A percentile compares a stretch with the other conserved stretches of the same genome.
Conservation (phyloP, 306 rosid species). For the Medicago lupulina region DNA sequence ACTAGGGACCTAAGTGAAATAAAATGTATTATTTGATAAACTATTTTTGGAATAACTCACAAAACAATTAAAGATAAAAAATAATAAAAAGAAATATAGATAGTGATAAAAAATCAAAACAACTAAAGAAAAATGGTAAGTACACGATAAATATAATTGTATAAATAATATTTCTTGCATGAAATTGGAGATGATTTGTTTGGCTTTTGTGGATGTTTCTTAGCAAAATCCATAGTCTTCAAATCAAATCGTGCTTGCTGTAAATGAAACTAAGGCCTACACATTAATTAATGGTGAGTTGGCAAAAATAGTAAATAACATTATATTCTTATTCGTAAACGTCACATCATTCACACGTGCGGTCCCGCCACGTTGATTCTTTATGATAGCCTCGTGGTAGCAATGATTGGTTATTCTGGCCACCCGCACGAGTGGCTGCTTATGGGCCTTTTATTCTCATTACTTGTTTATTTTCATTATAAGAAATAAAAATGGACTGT, state of each 20-base stretch:
- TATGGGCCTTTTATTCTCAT: not conserved
- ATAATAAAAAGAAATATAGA: too few relatives aligned
- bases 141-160: too few relatives aligned
- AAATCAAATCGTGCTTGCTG: slow-evolving; percentile 51
- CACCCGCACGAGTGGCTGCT: slow-evolving; percentile 69
- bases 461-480: too few relatives aligned
- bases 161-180: too few relatives aligned
- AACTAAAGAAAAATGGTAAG: too few relatives aligned
- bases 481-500: too few relatives aligned
- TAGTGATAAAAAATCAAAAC: too few relatives aligned
- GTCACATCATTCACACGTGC: slow-evolving; percentile 62
- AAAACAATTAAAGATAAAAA: too few relatives aligned
- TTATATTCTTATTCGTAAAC: not conserved
- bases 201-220: slow-evolving; percentile 25
- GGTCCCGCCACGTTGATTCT: slow-evolving; percentile 41
- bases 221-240: slow-evolving; percentile 45
- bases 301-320: not conserved
- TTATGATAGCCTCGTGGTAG: slow-evolving; percentile 39
- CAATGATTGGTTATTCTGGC: slow-evolving; percentile 56
- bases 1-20: too few relatives aligned
- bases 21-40: too few relatives aligned
- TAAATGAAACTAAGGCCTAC: slow-evolving; percentile 40
- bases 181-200: slow-evolving; percentile 18
- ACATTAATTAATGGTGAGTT: slow-evolving; percentile 43
- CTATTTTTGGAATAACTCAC: too few relatives aligned